phyloP scores from a whole-genome alignment of 2,329 filamentous ascomycete species.

The Knufia fluminis region DNA sequence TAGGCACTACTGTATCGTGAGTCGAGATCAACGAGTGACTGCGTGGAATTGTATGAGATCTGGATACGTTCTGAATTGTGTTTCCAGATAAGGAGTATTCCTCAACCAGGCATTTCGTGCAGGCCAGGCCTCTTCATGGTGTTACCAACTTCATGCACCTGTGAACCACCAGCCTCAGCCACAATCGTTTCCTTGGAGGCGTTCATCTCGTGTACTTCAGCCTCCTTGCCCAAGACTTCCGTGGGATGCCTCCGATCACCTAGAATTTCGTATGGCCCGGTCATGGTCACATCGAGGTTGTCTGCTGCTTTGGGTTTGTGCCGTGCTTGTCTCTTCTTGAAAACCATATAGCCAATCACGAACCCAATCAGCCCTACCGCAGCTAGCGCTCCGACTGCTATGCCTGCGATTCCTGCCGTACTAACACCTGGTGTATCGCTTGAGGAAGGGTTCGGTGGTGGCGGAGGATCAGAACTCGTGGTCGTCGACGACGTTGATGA shows the following conservation, averaged over 20 bases:
- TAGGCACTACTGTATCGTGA: too few species aligned
- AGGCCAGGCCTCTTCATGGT: background rate
- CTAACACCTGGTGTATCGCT: background rate
- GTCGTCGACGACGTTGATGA: background rate
- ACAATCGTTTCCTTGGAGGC: background rate
- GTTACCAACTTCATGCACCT: background rate
- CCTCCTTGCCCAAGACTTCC: background rate
- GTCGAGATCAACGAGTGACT: too few species aligned
- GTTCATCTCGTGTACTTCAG: background rate
- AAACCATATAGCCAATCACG: background rate
- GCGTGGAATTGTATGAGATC: too few species aligned
- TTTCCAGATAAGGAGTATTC: too few species aligned
- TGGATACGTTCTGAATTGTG: too few species aligned
- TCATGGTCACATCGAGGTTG: background rate
- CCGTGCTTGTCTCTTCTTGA: background rate
- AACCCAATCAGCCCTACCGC: background rate
- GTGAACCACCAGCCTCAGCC: background rate
- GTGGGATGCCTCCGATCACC: background rate
- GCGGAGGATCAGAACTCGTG: background rate
- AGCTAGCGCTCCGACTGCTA: background rate
- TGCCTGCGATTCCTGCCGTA: background rate
- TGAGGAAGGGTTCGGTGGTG: background rate
- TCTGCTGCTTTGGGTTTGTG: background rate
- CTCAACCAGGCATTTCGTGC: constrained; percentile 2
- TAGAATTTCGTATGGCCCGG: background rate